Conservation (phyloP, 202 grass and related monocot species). For the Schoenoplectus triqueter region DNA sequence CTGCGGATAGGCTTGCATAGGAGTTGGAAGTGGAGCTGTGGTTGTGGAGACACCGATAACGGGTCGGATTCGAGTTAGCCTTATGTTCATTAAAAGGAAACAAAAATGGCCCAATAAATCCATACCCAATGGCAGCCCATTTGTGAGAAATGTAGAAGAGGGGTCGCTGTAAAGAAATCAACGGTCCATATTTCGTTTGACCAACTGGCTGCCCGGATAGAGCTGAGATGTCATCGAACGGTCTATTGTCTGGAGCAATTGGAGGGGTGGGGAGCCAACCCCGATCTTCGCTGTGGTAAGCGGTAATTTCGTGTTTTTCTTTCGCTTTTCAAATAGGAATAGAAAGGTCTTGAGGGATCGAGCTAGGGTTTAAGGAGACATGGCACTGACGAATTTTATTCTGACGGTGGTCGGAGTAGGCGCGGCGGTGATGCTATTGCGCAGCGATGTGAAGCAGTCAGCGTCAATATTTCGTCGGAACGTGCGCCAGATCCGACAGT, state of each 20-base stretch:
- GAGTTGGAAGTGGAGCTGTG: background rate
- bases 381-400: slow-evolving; percentile 96
- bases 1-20: slow-evolving; percentile 23
- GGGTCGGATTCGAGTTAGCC: slow-evolving; percentile 5
- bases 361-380: slow-evolving; percentile 42
- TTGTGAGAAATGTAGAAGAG: background rate
- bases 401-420: slow-evolving; percentile 70
- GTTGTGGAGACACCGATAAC: slow-evolving; percentile 28
- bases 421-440: slow-evolving; percentile 73
- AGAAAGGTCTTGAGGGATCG: background rate
- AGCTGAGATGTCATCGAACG: background rate
- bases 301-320: background rate
- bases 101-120: background rate
- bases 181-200: background rate
- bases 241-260: background rate
- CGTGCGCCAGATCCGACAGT: slow-evolving; percentile 78
- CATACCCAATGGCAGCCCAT: background rate
- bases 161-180: background rate
- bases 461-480: slow-evolving; percentile 78
- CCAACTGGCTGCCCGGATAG: background rate
- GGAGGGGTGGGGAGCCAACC: background rate
- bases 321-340: background rate
- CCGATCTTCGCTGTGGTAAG: background rate
- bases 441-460: slow-evolving; percentile 79
- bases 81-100: background rate